These are phyloP conservation scores for Stylonectria norvegica DNA, from an alignment of 2,329 filamentous ascomycete genomes.

Conservation along the genomic window DNA sequence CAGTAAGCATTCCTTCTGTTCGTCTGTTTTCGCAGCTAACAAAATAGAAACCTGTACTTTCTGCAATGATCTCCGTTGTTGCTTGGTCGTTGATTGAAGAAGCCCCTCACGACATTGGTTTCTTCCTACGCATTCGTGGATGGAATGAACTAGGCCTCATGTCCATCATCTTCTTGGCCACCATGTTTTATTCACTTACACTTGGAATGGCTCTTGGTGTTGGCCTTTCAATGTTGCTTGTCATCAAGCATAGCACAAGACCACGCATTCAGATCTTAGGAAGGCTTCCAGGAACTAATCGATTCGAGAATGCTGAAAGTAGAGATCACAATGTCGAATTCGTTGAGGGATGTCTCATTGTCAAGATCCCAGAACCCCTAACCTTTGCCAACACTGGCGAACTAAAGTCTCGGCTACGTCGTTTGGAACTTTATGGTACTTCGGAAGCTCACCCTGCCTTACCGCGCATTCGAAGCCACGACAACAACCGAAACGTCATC, in stretches of 20 bases:
- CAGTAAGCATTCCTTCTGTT: slow-evolving; percentile 63
- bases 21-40: too few relatives aligned
- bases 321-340: slow-evolving; percentile 76
- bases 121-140: slow-evolving; percentile 82
- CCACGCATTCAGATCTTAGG: slow-evolving; percentile 95
- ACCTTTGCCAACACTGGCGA: slow-evolving; percentile 97
- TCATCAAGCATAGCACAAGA: slow-evolving; percentile 86
- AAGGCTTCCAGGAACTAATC: slow-evolving; percentile 76
- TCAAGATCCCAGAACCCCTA: slow-evolving; percentile 95
- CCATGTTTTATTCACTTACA: slow-evolving; percentile 92
- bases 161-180: slow-evolving; percentile 84
- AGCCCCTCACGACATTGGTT: slow-evolving; percentile 84
- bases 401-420: slow-evolving; percentile 75
- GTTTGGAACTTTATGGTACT: slow-evolving; percentile 90
- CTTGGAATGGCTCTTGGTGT: slow-evolving; percentile 93
- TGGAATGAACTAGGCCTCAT: slow-evolving; percentile 86
- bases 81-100: slow-evolving; percentile 94
- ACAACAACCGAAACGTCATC: slow-evolving; percentile 86
- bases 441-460: slow-evolving; percentile 79
- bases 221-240: slow-evolving; percentile 81
- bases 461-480: slow-evolving; percentile 70
- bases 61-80: slow-evolving; percentile 90
- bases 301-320: slow-evolving; percentile 80
- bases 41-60: slow-evolving; percentile 93
- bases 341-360: slow-evolving; percentile 86